Conservation (phyloP, 768 basidiomycete genomes). For the Gymnopilus junonius region DNA sequence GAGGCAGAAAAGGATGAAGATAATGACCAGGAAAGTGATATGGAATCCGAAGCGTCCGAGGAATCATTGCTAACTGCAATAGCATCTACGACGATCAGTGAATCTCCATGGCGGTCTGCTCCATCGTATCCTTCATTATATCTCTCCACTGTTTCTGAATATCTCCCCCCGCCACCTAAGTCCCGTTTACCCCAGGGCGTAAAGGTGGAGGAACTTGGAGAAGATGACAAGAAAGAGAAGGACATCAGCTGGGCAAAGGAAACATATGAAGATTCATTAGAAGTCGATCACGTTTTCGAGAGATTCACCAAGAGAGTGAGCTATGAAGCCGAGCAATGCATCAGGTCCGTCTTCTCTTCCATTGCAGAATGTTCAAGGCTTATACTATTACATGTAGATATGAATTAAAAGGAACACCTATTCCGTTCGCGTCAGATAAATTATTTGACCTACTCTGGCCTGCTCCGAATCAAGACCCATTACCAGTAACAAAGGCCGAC, state of each 20-base stretch:
- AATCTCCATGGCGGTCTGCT: slow-evolving; percentile 69
- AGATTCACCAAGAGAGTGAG: slow-evolving; percentile 76
- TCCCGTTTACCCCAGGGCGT: slow-evolving; percentile 46
- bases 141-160: slow-evolving; percentile 76
- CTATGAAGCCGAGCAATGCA: slow-evolving; percentile 80
- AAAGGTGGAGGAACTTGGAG: slow-evolving; percentile 45
- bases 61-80: slow-evolving; percentile 61
- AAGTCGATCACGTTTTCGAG: slow-evolving; percentile 87
- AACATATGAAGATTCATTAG: slow-evolving; percentile 78
- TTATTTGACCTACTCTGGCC: slow-evolving; percentile 81
- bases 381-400: slow-evolving; percentile 55
- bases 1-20: slow-evolving; percentile 1
- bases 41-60: slow-evolving; percentile 31
- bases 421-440: slow-evolving; percentile 83
- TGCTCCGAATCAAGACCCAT: slow-evolving; percentile 42
- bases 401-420: slow-evolving; percentile 81
- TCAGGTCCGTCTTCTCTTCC: slow-evolving; percentile 61
- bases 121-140: slow-evolving; percentile 74
- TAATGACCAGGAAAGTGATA: slow-evolving; percentile 1
- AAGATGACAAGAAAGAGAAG: slow-evolving; percentile 25
- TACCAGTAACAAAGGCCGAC: slow-evolving; percentile 63
- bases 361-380: neutral
- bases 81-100: slow-evolving; percentile 53
- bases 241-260: slow-evolving; percentile 66
- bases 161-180: slow-evolving; percentile 63